phyloP scores from a whole-genome alignment of 1,284 basidiomycete species.

The Singerocomus inundabilis region DNA sequence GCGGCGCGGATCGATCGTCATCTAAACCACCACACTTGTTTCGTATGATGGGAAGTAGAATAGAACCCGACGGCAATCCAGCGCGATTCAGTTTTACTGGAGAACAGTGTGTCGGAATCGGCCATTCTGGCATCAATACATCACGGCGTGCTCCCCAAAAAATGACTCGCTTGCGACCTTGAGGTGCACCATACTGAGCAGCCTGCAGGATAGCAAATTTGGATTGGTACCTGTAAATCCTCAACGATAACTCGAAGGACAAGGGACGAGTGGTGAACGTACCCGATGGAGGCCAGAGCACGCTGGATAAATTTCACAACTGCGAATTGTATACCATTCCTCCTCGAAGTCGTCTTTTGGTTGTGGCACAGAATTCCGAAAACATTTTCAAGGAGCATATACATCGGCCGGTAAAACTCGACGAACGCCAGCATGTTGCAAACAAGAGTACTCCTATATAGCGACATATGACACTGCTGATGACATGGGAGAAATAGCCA shows the following conservation, averaged over 20 bases:
- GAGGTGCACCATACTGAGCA: slow-evolving; percentile 67
- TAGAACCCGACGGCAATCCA: slow-evolving; percentile 38
- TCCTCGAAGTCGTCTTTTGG: slow-evolving; percentile 34
- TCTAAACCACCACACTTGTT: slow-evolving; percentile 32
- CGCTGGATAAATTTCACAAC: slow-evolving; percentile 64
- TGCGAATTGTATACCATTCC: slow-evolving; percentile 46
- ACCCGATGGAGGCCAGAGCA: slow-evolving; percentile 61
- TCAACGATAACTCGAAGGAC: slow-evolving; percentile 1
- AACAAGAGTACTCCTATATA: slow-evolving; percentile 53
- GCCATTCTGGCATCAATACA: slow-evolving; percentile 56
- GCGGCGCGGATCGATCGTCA: slow-evolving; percentile 52
- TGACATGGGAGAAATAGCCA: neutral
- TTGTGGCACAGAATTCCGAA: slow-evolving; percentile 51
- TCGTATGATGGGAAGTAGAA: slow-evolving; percentile 41
- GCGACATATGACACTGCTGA: neutral
- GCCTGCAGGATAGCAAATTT: slow-evolving; percentile 64
- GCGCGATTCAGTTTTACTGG: slow-evolving; percentile 29
- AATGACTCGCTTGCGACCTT: slow-evolving; percentile 63
- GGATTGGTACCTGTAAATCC: slow-evolving; percentile 58
- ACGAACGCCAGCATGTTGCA: slow-evolving; percentile 73
- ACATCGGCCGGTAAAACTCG: slow-evolving; percentile 63
- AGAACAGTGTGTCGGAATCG: slow-evolving; percentile 57
- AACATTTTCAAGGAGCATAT: slow-evolving; percentile 72
- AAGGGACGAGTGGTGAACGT: slow-evolving; percentile 18
- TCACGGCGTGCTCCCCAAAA: slow-evolving; percentile 62